phyloP scores from a whole-genome alignment of 1,284 basidiomycete genomes.

The Chiua sp. region DNA sequence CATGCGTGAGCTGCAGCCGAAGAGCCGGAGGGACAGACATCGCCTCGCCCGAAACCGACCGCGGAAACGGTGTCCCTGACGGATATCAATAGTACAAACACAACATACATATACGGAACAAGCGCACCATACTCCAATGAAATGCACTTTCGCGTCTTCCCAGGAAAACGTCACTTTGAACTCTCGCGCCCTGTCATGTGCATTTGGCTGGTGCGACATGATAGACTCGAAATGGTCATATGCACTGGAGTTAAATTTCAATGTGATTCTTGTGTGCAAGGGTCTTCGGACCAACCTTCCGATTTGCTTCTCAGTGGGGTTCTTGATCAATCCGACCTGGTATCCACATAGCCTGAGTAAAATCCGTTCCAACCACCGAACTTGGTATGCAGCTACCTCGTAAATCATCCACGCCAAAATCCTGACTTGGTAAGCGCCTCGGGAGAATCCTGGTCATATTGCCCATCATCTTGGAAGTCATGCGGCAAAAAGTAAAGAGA shows the following conservation, averaged over 20 bases:
- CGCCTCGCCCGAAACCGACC: slow-evolving; percentile 31
- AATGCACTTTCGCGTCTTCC: slow-evolving; percentile 30
- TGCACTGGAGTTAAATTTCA: slow-evolving; percentile 4
- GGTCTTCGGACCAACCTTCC: slow-evolving; percentile 9
- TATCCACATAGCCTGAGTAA: not conserved
- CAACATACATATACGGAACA: not conserved
- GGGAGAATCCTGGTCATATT: slow-evolving; percentile 34
- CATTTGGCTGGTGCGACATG: slow-evolving; percentile 9
- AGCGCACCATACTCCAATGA: slow-evolving; percentile 39
- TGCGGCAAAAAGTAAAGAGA: not conserved
- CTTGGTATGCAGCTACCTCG: slow-evolving; percentile 17
- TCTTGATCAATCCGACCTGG: slow-evolving; percentile 40
- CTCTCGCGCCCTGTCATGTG: slow-evolving; percentile 18
- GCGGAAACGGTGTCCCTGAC: slow-evolving; percentile 34
- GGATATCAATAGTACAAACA: not conserved
- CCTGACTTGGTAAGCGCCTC: slow-evolving; percentile 42
- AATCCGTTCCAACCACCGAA: not conserved
- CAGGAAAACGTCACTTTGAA: slow-evolving; percentile 28
- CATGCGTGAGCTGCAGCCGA: slow-evolving; percentile 27
- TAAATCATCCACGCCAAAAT: slow-evolving; percentile 38
- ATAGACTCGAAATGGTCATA: slow-evolving; percentile 28
- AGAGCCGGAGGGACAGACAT: slow-evolving; percentile 26
- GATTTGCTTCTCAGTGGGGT: slow-evolving; percentile 24
- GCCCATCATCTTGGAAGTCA: not conserved
- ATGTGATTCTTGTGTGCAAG: too few relatives aligned